Evolutionary conservation across 768 basidiomycete species (phyloP).

Genomic region (Tricholoma saponaceum): DNA sequence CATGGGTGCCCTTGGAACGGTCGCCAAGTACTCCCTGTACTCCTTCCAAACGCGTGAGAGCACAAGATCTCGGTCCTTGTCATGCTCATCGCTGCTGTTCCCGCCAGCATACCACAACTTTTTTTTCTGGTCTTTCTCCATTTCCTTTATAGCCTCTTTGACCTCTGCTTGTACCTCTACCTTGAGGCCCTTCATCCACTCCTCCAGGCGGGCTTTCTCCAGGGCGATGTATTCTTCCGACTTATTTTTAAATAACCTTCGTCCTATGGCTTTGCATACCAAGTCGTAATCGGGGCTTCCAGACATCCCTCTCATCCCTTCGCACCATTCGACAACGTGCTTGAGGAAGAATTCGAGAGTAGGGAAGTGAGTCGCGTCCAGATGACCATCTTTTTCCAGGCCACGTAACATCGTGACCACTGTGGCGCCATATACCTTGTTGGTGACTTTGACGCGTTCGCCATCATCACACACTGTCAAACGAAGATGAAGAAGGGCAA

Average conservation of each 20-base stretch:
- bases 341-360: slow-evolving; percentile 29
- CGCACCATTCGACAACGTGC: slow-evolving; percentile 22
- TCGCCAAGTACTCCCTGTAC: slow-evolving; percentile 27
- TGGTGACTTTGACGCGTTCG: slow-evolving; percentile 24
- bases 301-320: slow-evolving; percentile 16
- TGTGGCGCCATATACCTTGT: slow-evolving; percentile 30
- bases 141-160: slow-evolving; percentile 15
- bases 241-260: slow-evolving; percentile 26
- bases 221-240: slow-evolving; percentile 20
- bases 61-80: slow-evolving; percentile 19
- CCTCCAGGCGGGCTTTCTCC: slow-evolving; percentile 27
- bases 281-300: slow-evolving; percentile 21
- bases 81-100: slow-evolving; percentile 19
- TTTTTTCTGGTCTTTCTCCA: slow-evolving; percentile 13
- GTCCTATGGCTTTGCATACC: slow-evolving; percentile 32
- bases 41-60: slow-evolving; percentile 33
- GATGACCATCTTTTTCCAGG: slow-evolving; percentile 23
- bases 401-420: slow-evolving; percentile 29
- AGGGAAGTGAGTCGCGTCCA: slow-evolving; percentile 26
- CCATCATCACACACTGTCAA: slow-evolving; percentile 29
- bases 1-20: slow-evolving; percentile 21
- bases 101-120: slow-evolving; percentile 28
- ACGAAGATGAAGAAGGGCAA: neutral
- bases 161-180: slow-evolving; percentile 18
- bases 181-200: slow-evolving; percentile 23